Evolutionary conservation across 2,329 filamentous ascomycete genomes (phyloP).

Genomic region (Botrytis tulipae): DNA sequence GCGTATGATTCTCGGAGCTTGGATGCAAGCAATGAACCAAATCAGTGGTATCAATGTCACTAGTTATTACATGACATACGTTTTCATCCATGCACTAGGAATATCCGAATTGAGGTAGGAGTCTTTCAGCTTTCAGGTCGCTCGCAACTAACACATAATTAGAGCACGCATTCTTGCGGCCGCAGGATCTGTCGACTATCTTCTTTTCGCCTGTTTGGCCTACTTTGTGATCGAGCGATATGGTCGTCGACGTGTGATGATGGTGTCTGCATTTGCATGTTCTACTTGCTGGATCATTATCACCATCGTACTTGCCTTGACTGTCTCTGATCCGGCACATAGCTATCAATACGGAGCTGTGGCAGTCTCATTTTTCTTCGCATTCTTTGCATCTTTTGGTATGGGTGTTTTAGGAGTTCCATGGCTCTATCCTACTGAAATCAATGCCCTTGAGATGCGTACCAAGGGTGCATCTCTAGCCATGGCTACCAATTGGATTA

Average conservation of each 20-base stretch:
- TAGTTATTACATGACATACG: constrained; percentile 40
- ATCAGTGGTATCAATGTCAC: constrained; percentile 45
- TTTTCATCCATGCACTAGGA: constrained; percentile 45
- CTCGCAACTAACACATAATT: constrained; percentile 4
- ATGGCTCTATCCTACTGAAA: constrained; percentile 56
- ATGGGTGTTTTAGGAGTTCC: constrained; percentile 33
- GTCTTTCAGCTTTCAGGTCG: not conserved
- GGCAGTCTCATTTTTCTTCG: constrained; percentile 43
- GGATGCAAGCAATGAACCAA: constrained; percentile 53
- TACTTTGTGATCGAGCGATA: constrained; percentile 46
- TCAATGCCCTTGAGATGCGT: constrained; percentile 51
- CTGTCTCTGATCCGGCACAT: constrained; percentile 30
- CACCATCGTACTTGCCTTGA: constrained; percentile 37
- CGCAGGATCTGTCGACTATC: constrained; percentile 49
- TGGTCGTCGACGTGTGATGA: constrained; percentile 69
- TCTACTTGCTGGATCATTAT: constrained; percentile 47
- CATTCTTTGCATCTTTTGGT: constrained; percentile 58
- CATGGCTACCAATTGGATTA: constrained; percentile 47
- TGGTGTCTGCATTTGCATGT: constrained; percentile 41
- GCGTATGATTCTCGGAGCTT: constrained; percentile 50
- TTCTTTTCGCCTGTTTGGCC: constrained; percentile 43
- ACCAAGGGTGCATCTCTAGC: constrained; percentile 57
- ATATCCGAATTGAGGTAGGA: constrained; percentile 33
- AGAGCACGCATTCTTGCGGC: constrained; percentile 45
- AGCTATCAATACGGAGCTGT: constrained; percentile 50